Base-by-base conservation (phyloP, 2,329 filamentous ascomycete species). In the Cladosporium velox region DNA sequence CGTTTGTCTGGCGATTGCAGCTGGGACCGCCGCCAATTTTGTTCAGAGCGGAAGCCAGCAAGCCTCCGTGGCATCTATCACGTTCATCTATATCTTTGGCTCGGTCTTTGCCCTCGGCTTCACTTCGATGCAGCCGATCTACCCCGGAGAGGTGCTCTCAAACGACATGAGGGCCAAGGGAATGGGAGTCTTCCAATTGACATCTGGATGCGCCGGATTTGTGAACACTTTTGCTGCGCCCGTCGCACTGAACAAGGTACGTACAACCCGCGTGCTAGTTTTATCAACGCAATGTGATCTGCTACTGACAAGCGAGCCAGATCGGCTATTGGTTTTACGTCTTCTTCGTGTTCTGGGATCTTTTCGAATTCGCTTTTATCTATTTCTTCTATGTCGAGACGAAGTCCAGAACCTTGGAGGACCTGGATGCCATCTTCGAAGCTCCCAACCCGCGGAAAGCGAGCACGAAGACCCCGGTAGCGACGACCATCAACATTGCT, bases 351-450 rank as follows among this genome's bases (percentile, higher is more conserved):
- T 69, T 70, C 44, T 75, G 73, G 72, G 67, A 74, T 58, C 65
- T 67, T 6, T 54, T 69, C 26, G 72, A 74, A 66, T 66, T 73
- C 30, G 63, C 67, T 49, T 70, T 75, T 54, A 71, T 75, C 52
- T 67, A 71, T 52, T 66, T 65, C 51, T 66, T 69, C 69, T 78
- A 75, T 66, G 71, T 77, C 63, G 78, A 80, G 69, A 80, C 78
- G 3, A 67, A 66, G 34, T 30, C 47, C 15, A 65, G 64, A 66
- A 81, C 77, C 14, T 74, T 82, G 38, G 80, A 82, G 68, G 80
- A 82, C 67, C 70, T 82, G 21, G 74, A 74, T 8, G 77, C 77
- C 30, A 79, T 82, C 51, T 82, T 82, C 70, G 73, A 73, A 32
- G 73, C 73, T 0, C 72, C 70, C 58, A 76, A 77, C 26, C 78